A percentile compares a stretch with the other conserved stretches of the same genome.
phyloP scores from a whole-genome alignment of 192 early-diverging fungal genomes.

The Backusella parvicylindrica region DNA sequence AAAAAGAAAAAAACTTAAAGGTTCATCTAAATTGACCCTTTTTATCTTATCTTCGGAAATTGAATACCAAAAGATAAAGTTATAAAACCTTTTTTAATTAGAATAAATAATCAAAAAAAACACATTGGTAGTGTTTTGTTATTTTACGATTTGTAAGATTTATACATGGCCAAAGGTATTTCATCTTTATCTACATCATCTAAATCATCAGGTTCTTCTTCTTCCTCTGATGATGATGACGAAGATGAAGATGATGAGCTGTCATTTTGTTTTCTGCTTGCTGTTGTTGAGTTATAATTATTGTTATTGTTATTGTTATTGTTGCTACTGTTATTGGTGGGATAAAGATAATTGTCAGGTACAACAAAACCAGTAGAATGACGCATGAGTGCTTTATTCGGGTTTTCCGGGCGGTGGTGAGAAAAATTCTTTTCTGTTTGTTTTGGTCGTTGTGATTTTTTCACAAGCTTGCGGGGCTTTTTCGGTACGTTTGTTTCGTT shows the following conservation, averaged over 20 bases:
- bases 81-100: constrained; percentile 2
- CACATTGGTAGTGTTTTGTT: background rate
- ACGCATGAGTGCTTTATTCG: background rate
- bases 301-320: background rate
- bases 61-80: background rate
- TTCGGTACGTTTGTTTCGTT: constrained; percentile 1
- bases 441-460: background rate
- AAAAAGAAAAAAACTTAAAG: background rate
- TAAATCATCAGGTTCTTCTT: background rate
- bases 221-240: background rate
- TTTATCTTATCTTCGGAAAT: background rate
- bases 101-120: background rate
- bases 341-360: constrained; percentile 24
- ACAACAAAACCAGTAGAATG: constrained; percentile 28
- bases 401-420: background rate
- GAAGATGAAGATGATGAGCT: background rate
- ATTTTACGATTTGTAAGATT: background rate
- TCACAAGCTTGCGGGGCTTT: constrained; percentile 21
- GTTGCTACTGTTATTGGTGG: background rate
- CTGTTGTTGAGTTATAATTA: background rate
- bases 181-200: constrained; percentile 9
- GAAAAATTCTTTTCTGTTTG: background rate
- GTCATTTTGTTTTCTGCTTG: background rate
- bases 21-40: background rate
- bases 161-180: constrained; percentile 17